A percentile compares a stretch with the other conserved stretches of the same genome.
phyloP scores from a whole-genome alignment of 108 stramenopile genomes.

The Nitzschia putrida region DNA sequence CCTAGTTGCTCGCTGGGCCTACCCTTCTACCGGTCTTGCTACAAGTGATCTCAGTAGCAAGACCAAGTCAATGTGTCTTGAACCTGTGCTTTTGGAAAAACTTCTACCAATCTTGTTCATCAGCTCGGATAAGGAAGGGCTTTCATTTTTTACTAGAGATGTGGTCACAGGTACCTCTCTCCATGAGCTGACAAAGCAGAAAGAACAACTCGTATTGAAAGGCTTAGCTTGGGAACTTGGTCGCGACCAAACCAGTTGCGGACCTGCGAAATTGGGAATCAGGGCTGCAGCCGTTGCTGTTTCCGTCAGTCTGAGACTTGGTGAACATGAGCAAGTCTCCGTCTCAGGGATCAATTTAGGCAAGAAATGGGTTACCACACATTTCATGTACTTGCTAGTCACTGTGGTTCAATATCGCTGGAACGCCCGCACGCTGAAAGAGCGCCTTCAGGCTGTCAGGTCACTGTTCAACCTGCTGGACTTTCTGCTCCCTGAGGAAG shows the following conservation, averaged over 20 bases:
- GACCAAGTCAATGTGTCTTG: conserved; percentile 50
- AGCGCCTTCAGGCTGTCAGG: conserved; percentile 58
- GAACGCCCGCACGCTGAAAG: conserved; percentile 41
- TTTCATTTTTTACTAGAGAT: conserved; percentile 57
- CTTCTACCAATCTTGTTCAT: conserved; percentile 63
- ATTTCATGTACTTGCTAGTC: conserved; percentile 82
- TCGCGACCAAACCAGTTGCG: conserved; percentile 24
- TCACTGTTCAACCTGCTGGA: conserved; percentile 54
- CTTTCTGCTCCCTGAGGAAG: conserved; percentile 49
- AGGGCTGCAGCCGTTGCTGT: conserved; percentile 30
- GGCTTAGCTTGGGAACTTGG: conserved; percentile 70
- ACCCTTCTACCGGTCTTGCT: neutral
- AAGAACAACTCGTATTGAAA: conserved; percentile 60
- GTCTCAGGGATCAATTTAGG: conserved; percentile 2
- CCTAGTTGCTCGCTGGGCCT: conserved; percentile 3
- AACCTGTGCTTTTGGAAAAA: conserved; percentile 50
- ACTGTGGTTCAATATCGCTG: conserved; percentile 70
- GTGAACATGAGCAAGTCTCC: neutral
- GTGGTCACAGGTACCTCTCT: conserved; percentile 44
- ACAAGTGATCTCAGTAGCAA: conserved; percentile 48
- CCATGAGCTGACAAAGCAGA: conserved; percentile 33
- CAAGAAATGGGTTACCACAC: conserved; percentile 62
- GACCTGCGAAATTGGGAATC: conserved; percentile 42
- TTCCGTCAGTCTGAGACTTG: neutral
- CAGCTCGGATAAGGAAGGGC: conserved; percentile 38